Percentiles rank a stretch among this genome's conserved stretches.
Conservation (phyloP, 805 yeast genomes). For the Metschnikowia amazonensis region DNA sequence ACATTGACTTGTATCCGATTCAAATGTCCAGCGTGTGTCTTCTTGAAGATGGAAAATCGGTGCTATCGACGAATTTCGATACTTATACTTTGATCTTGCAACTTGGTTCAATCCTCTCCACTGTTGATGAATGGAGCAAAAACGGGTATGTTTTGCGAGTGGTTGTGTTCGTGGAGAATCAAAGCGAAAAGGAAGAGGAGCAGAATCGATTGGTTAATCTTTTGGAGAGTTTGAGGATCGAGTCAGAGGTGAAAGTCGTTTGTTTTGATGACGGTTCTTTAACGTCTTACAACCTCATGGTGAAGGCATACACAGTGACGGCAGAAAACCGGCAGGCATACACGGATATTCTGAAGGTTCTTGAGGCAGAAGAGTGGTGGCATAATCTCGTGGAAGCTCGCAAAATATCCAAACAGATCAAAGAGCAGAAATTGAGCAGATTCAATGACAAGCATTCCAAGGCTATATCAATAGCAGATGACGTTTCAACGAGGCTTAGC, state of each 20-base stretch:
- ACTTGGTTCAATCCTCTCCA: constrained; percentile 85
- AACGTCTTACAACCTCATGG: constrained; percentile 66
- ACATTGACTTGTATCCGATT: constrained; percentile 90
- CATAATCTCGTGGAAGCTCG: constrained; percentile 59
- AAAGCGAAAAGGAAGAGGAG: constrained; percentile 70
- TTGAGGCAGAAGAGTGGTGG: constrained; percentile 87
- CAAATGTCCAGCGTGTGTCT: constrained; percentile 88
- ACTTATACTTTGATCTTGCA: constrained; percentile 93
- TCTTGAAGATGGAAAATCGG: constrained; percentile 61
- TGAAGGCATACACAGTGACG: constrained; percentile 57
- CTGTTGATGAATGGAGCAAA: constrained; percentile 90
- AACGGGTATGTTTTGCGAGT: constrained; percentile 68
- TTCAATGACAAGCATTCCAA: constrained; percentile 7
- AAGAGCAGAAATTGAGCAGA: constrained; percentile 24
- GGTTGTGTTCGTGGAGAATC: constrained; percentile 82
- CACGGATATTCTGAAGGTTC: constrained; percentile 45
- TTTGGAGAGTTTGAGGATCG: constrained; percentile 74
- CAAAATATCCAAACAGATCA: constrained; percentile 32
- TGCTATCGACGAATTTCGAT: constrained; percentile 86
- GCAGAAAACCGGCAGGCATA: constrained; percentile 22
- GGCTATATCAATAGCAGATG: constrained; percentile 12
- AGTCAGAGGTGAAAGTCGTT: constrained; percentile 72
- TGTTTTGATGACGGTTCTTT: constrained; percentile 58
- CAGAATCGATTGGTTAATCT: constrained; percentile 55
- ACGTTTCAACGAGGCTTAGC: constrained; percentile 20